Evolutionary conservation across 2,329 filamentous ascomycete species (phyloP).

Genomic region (Monascus ruber): DNA sequence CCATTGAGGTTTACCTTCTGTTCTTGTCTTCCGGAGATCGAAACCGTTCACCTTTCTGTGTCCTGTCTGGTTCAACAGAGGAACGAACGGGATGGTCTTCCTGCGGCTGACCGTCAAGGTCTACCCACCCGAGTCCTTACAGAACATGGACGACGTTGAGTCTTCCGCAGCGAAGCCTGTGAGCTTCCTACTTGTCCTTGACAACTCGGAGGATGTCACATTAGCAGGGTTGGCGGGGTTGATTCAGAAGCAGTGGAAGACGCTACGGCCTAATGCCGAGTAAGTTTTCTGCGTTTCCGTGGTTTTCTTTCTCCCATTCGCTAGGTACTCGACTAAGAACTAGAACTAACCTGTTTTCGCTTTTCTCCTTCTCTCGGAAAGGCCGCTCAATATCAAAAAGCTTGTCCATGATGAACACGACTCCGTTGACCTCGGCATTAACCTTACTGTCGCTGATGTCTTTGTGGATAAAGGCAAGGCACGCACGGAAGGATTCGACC

Average conservation of each 20-base stretch:
- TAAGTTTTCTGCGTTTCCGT: conserved; percentile 12
- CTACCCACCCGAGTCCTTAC: conserved; percentile 16
- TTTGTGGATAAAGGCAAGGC: conserved; percentile 28
- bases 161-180: conserved; percentile 9
- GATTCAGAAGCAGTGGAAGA: conserved; percentile 23
- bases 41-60: too few species aligned
- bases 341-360: too few species aligned
- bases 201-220: conserved; percentile 19
- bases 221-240: conserved; percentile 18
- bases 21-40: too few species aligned
- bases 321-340: too few species aligned
- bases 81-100: conserved; percentile 18
- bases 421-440: conserved; percentile 18
- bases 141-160: neutral
- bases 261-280: conserved; percentile 20
- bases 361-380: conserved; percentile 4
- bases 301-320: neutral
- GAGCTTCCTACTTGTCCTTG: conserved; percentile 20
- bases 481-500: conserved; percentile 22
- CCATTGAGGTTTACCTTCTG: too few species aligned
- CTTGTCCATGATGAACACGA: conserved; percentile 26
- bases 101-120: conserved; percentile 27
- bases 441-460: conserved; percentile 26
- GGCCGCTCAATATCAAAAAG: conserved; percentile 25
- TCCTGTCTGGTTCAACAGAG: too few species aligned